Evolutionary conservation across 2,329 filamentous ascomycete genomes (phyloP).

Genomic region (Bimuria novae-zelandiae): DNA sequence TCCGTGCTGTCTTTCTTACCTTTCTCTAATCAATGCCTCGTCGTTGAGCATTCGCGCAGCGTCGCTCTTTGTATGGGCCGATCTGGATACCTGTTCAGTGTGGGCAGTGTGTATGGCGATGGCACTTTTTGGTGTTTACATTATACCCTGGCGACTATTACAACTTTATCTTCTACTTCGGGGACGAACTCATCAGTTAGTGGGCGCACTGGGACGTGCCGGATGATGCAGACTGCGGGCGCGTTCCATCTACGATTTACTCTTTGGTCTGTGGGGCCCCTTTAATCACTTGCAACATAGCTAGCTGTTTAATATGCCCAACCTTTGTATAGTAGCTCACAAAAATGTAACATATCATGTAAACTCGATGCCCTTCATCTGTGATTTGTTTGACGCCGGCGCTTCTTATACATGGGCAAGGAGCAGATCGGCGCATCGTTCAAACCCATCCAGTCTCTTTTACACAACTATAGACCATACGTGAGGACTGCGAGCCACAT

Average conservation of each 20-base stretch:
- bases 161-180: slow-evolving; percentile 1
- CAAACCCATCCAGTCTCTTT: no score
- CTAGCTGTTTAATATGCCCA: slow-evolving; percentile 2
- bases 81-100: slow-evolving; percentile 1
- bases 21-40: slow-evolving; percentile 6
- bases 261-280: not conserved
- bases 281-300: not conserved
- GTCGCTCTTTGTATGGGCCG: not conserved
- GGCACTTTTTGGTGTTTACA: not conserved
- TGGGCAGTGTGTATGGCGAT: not conserved
- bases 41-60: slow-evolving; percentile 1
- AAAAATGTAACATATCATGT: not conserved
- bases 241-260: not conserved
- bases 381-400: not conserved
- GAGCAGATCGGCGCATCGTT: no score
- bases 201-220: not conserved
- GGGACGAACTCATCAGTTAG: not conserved
- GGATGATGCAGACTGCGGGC: not conserved
- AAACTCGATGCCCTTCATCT: not conserved
- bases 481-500: no score
- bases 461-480: no score
- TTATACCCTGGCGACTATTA: slow-evolving; percentile 6
- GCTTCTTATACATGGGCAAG: no score
- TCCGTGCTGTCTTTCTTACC: not conserved
- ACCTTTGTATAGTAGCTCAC: not conserved